Base-by-base conservation (phyloP, 352 stramenopile species). In the Thraustochytrium sp. region DNA sequence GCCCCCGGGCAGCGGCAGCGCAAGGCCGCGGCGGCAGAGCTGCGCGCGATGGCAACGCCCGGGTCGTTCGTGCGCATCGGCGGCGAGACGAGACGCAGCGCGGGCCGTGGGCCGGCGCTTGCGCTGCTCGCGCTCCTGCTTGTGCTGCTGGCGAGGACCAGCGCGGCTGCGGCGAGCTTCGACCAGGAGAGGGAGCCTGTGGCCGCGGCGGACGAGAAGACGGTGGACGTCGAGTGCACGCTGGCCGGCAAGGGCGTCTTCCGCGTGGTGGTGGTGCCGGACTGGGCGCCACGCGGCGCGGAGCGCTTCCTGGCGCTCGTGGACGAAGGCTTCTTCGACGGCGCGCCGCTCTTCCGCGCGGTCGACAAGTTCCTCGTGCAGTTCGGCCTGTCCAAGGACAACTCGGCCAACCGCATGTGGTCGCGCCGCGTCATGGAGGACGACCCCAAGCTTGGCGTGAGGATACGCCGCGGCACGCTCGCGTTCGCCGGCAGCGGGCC, bases 401-500 rank as follows among this genome's bases (percentile, higher is more conserved):
- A 82, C 16, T 29, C 64, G 4, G 68, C 89, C n/a, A 74, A 86
- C 29, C 54, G 85, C 21, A 38, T 68, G 36, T 87, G 82, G 82
- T 21, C 9, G 23, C 29, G 46, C 3, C 26, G 42, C 11, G 65
- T 74, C 16, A 87, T 92, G 5, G 11, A 68, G 63, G 89, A 93
- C 77, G 90, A 93, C 65, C 85, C 84, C 2, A 87, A 88, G 13
- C 84, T 75, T 48, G 78, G 78, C 26, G 34, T 84, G 87, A 46
- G 68, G 48, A 92, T 92, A 82, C n/a, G 93, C 93, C 46, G 89
- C 75, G 90, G 90, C 9, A 94, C 89, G 11, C 54, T 96, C 0
- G 89, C 91, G 0, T 96, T 93, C 85, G 92, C 92, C 21, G 94
- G 87, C 1, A 87, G 89, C 31, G 92, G 92, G 26, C 78, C 83